These are phyloP conservation scores for Saccharomyces hybrid DNA, from an alignment of 1,139 yeast species.

Conservation along the genomic window DNA sequence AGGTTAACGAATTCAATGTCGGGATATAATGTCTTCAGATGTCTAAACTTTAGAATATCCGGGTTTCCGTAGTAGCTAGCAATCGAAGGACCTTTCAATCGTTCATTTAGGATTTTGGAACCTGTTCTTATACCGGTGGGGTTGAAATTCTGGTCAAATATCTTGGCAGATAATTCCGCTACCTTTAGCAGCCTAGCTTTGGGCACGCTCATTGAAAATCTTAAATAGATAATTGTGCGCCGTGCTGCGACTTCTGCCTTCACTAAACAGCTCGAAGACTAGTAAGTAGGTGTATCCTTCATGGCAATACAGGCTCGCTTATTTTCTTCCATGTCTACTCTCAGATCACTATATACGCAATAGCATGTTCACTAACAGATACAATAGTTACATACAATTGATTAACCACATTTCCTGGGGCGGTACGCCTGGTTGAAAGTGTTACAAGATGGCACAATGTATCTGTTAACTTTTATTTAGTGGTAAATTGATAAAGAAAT, in stretches of 20 bases:
- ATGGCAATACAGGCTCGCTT: neutral
- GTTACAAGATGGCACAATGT: no score
- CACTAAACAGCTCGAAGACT: neutral
- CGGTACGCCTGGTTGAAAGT: no score
- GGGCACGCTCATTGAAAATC: conserved; percentile 14
- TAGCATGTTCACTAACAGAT: neutral
- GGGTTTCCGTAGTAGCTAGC: conserved; percentile 73
- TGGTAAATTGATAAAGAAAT: neutral
- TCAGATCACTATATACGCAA: neutral
- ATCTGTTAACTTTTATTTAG: no score
- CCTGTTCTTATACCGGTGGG: conserved; percentile 71
- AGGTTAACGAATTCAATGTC: conserved; percentile 62
- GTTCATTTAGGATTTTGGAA: conserved; percentile 61
- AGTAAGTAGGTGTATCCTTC: neutral
- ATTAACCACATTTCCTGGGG: neutral
- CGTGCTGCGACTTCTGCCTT: neutral
- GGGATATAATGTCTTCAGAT: conserved; percentile 48
- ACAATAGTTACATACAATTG: neutral
- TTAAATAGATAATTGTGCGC: neutral
- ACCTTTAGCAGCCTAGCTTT: conserved; percentile 47
- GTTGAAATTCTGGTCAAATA: conserved; percentile 60
- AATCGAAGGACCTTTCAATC: conserved; percentile 68
- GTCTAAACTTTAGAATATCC: conserved; percentile 57
- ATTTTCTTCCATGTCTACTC: neutral
- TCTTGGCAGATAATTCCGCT: conserved; percentile 48